Conservation (phyloP, 345 rosid genomes). For the Tarenaya hassleriana region DNA sequence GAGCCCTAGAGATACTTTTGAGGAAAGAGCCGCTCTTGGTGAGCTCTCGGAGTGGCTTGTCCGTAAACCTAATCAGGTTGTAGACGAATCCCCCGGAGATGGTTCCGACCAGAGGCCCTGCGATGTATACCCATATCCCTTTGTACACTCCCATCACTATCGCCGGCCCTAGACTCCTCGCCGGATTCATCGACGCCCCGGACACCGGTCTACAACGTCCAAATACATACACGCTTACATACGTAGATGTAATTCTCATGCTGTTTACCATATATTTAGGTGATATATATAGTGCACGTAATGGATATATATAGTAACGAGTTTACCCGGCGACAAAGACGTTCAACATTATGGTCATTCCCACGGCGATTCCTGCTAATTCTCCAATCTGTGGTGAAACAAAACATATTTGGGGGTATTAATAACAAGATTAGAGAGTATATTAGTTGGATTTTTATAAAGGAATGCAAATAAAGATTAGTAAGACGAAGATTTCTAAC, state of each 20-base stretch:
- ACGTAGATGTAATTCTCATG: too few species aligned
- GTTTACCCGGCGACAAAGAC: conserved; percentile 55
- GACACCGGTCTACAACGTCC: conserved; percentile 45
- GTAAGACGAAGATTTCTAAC: too few species aligned
- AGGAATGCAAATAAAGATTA: too few species aligned
- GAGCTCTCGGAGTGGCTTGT: conserved; percentile 44
- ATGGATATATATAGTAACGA: neutral
- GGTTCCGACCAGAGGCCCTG: conserved; percentile 49
- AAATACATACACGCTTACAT: neutral
- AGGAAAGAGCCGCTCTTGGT: conserved; percentile 31
- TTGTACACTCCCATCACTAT: conserved; percentile 38
- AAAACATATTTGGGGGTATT: too few species aligned
- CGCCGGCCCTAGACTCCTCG: conserved; percentile 79
- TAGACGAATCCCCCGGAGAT: conserved; percentile 50
- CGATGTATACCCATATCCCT: conserved; percentile 59
- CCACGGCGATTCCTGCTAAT: conserved; percentile 50
- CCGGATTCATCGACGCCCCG: conserved; percentile 88
- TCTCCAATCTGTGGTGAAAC: conserved; percentile 29
- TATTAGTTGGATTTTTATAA: too few species aligned
- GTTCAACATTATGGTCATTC: conserved; percentile 54
- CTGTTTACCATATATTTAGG: too few species aligned
- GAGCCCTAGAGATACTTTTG: neutral
- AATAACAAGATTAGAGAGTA: too few species aligned
- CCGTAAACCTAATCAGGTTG: conserved; percentile 42
- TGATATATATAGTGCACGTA: too few species aligned